Evolutionary conservation across 768 basidiomycete species (phyloP), one percentile per base, ranked within the genome.

Genomic region (Pleurotus sapidus): DNA sequence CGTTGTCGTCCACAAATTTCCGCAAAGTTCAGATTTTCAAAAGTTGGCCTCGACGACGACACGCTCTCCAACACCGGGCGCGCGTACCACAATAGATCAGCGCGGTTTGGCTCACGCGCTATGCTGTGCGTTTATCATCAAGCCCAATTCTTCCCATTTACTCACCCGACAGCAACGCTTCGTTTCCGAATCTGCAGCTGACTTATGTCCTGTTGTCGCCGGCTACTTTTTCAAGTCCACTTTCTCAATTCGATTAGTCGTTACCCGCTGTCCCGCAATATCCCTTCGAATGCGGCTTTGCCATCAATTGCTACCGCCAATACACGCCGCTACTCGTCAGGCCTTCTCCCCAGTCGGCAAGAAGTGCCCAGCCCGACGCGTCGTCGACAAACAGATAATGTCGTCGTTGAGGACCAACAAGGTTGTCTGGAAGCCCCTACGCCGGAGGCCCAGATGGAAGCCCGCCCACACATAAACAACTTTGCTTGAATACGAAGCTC

Each of bases 121-220:
- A 87, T 87, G 85, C 73, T 80, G 86, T 83, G 64, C 60, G 81
- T 67, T 45, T 34, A 15, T 47, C 34, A 45, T n/a, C 5, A 23
- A 45, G 15, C 42, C 20, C 20, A 23, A 23, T 3, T 20, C n/a
- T 24, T 27, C 9, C n/a, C 14, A 48, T 7, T 56, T 48, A 11
- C 12, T 25, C 18, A 51, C 38, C 40, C 49, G 30, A 15, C n/a
- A 17, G 43, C 23, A 25, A 49, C 46, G 5, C 48, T 54, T 40
- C 23, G 27, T 23, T 30, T 59, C 46, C 27, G 24, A 59, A 43
- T 54, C 30, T 55, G 46, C 57, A 65, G 86, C 74, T 88, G 78
- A 88, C 84, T 82, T 85, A 88, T 88, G 86, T 86, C 79, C 74
- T 77, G 84, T 83, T 85, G 86, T 79, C 86, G 84, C 73, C 79